phyloP scores from a whole-genome alignment of 805 yeast genomes.

The Hanseniaspora nectarophila region DNA sequence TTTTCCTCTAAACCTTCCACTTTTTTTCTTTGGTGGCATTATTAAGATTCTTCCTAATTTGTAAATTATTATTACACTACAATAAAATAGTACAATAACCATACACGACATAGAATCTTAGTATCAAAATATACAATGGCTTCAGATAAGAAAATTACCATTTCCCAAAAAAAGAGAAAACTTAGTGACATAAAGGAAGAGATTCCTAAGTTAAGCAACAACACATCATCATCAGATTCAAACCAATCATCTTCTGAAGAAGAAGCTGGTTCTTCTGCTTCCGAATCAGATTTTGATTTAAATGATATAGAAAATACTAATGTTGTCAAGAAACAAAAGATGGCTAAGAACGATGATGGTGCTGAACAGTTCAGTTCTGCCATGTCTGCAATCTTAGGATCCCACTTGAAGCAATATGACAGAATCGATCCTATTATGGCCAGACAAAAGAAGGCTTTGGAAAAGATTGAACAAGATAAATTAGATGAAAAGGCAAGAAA shows the following conservation, averaged over 20 bases:
- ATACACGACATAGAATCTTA: neutral
- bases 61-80: conserved; percentile 16
- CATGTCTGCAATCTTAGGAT: conserved; percentile 67
- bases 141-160: neutral
- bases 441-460: conserved; percentile 57
- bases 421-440: conserved; percentile 84
- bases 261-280: conserved; percentile 18
- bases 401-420: conserved; percentile 78
- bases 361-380: conserved; percentile 70
- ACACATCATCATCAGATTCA: neutral
- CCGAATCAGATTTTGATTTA: conserved; percentile 20
- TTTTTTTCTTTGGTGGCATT: too few species aligned
- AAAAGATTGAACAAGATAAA: conserved; percentile 67
- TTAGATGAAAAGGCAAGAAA: conserved; percentile 74
- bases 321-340: conserved; percentile 38
- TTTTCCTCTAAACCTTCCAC: too few species aligned
- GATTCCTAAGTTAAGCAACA: conserved; percentile 18
- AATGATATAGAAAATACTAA: conserved; percentile 21
- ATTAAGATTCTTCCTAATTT: too few species aligned
- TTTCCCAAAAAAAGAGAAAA: conserved; percentile 11
- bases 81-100: conserved; percentile 16
- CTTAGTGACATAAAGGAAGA: conserved; percentile 18
- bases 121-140: conserved; percentile 15
- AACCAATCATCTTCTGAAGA: conserved; percentile 11
- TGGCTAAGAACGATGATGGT: conserved; percentile 52